Evolutionary conservation across 129 eudicot genomes (phyloP), one percentile per base, ranked within the genome.

Genomic region (Smallanthus sonchifolius): DNA sequence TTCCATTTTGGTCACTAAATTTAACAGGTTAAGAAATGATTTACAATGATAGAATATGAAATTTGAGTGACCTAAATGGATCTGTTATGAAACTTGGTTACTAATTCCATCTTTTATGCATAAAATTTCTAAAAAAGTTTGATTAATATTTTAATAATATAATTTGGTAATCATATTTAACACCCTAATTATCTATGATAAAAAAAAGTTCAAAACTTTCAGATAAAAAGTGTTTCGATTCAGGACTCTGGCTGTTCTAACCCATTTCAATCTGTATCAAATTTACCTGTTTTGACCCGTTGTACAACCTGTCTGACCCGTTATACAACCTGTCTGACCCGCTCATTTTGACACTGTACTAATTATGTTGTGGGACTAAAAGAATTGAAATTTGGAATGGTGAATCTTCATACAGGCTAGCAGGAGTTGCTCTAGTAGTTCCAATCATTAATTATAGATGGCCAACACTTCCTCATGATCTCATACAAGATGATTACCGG

Each of bases 341-440:
- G 35, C 2, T 10, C 38, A 37, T 38, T 56, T 54, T 39, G 13
- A 42, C 39, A 55, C 13, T 42, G 2, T 20, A 14, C 28, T 48
- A 69, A n/a, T 37, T 61, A 55, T 57, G 61, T 55, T 44, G 9
- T 80, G 55, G 59, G 32, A 47, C 37, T 78, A 67, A 28, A 30
- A 38, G 14, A 5, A 49, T 4, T 52, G 39, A 51, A 65, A 52
- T 79, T 4, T 49, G 47, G 38, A 65, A 42, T 79, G 70, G 64
- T 66, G 69, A 0, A 4, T 40, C 14, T 16, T 44, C 19, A 11
- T 34, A 61, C 86, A 95, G 99, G 95, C 78, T 95, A 75, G 93
- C 97, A 57, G 97, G 99, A 52, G 88, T 82, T 24, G 90, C 97
- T 59, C 73, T 95, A 6, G 89, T 95, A 20, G 99, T 87, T 32